Evolutionary conservation across 257 asterid genomes (phyloP).

Genomic region (Ophiorrhiza pumila): DNA sequence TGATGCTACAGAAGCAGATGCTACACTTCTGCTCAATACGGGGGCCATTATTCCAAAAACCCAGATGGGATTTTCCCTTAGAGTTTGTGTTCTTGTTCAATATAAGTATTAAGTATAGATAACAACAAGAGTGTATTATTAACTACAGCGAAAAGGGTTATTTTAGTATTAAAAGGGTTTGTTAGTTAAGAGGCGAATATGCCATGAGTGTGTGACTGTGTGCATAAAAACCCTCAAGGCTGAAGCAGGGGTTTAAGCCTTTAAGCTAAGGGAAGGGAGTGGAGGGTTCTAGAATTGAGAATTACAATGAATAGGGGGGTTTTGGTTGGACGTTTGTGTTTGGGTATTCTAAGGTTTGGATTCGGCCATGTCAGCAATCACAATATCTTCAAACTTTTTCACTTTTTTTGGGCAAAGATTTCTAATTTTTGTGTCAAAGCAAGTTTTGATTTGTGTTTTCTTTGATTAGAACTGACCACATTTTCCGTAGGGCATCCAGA

Average conservation of each 20-base stretch:
- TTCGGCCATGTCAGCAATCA: constrained; percentile 51
- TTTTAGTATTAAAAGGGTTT: not conserved
- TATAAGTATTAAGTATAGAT: not conserved
- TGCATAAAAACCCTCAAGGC: constrained; percentile 16
- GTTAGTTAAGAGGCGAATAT: constrained; percentile 18
- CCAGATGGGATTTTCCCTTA: constrained; percentile 23
- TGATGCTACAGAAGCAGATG: constrained; percentile 54
- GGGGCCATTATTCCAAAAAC: constrained; percentile 58
- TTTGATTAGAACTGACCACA: too few species aligned
- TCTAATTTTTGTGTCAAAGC: not conserved
- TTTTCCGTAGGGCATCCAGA: too few species aligned
- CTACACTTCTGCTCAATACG: constrained; percentile 69
- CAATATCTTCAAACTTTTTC: constrained; percentile 33
- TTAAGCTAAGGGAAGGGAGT: constrained; percentile 33
- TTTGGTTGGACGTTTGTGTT: constrained; percentile 38
- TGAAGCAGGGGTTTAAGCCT: constrained; percentile 28
- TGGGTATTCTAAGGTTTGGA: constrained; percentile 45
- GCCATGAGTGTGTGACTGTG: constrained; percentile 9
- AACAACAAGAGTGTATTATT: not conserved
- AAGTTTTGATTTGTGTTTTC: too few species aligned
- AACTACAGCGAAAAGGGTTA: not conserved
- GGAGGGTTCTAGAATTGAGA: constrained; percentile 67
- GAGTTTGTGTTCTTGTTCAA: constrained; percentile 9
- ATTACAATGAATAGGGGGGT: constrained; percentile 11
- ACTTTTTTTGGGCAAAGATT: not conserved